Percentiles rank a stretch among this genome's conserved stretches.
Conservation (phyloP, 352 stramenopile genomes). For the Thraustochytrium sp. region DNA sequence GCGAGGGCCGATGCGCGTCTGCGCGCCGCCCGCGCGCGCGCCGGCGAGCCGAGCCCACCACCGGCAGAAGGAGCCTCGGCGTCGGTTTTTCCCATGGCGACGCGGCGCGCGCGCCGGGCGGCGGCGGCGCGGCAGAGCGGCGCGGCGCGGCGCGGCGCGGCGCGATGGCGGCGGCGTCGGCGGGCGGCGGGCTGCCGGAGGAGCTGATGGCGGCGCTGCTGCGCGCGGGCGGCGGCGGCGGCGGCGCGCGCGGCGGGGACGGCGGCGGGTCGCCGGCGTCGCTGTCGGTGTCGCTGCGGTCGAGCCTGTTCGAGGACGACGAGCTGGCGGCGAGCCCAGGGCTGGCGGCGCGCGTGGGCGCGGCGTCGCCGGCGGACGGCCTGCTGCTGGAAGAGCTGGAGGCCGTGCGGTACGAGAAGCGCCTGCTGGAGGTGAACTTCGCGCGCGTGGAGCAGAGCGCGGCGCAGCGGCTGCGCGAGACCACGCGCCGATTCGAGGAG, state of each 20-base stretch:
- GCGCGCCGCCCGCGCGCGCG: too few relatives aligned
- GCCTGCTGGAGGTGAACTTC: not conserved
- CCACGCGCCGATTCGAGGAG: not conserved
- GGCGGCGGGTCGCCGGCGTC: not conserved
- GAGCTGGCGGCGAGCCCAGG: not conserved
- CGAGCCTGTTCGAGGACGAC: conserved; percentile 23
- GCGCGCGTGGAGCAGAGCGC: not conserved
- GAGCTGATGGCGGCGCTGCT: not conserved
- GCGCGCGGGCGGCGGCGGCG: not conserved
- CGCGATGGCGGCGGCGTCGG: too few relatives aligned
- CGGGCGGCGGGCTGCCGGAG: too few relatives aligned
- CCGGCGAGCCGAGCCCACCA: too few relatives aligned
- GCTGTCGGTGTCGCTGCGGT: conserved; percentile 18
- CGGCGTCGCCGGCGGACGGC: not conserved
- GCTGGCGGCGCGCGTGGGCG: not conserved
- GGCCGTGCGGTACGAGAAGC: not conserved
- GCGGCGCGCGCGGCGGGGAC: not conserved
- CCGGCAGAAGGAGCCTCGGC: too few relatives aligned
- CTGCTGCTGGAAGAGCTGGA: not conserved
- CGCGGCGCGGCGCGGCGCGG: too few relatives aligned
- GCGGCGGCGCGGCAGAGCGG: too few relatives aligned
- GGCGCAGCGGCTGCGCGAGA: not conserved
- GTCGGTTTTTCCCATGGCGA: too few relatives aligned
- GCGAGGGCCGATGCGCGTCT: not conserved
- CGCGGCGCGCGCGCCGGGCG: too few relatives aligned